Conservation (phyloP, 169 alveolate genomes). For the Plasmodium yoelii region DNA sequence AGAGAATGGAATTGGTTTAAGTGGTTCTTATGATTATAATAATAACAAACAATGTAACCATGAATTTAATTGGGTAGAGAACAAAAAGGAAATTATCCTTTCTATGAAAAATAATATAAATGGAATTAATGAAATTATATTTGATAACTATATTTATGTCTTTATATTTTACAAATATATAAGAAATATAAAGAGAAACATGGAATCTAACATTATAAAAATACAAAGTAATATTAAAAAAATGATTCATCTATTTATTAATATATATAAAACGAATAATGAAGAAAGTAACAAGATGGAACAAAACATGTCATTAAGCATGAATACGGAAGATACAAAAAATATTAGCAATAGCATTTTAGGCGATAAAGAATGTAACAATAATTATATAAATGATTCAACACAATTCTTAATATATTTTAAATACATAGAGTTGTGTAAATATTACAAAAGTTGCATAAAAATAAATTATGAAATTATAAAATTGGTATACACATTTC, state of each 20-base stretch:
- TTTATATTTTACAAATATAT: slow-evolving; percentile 45
- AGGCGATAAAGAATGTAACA: too few relatives aligned
- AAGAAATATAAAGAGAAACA: slow-evolving; percentile 21
- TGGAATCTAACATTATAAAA: slow-evolving; percentile 45
- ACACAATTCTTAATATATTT: slow-evolving; percentile 10
- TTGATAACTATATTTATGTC: slow-evolving; percentile 47
- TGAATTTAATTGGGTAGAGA: not conserved
- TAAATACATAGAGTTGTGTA: slow-evolving; percentile 33
- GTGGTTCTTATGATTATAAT: not conserved
- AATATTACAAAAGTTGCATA: slow-evolving; percentile 55
- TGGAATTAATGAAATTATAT: slow-evolving; percentile 22
- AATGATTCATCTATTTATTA: slow-evolving; percentile 31
- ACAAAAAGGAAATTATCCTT: not conserved
- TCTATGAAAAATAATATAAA: not conserved
- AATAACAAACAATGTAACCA: not conserved
- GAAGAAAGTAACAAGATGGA: not conserved
- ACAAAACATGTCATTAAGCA: not conserved
- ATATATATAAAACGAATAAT: slow-evolving; percentile 45
- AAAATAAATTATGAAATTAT: slow-evolving; percentile 56
- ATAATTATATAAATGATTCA: slow-evolving; percentile 2
- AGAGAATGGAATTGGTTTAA: not conserved
- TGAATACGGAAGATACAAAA: not conserved
- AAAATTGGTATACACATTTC: slow-evolving; percentile 43
- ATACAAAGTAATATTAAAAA: slow-evolving; percentile 66
- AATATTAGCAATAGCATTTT: not conserved